These are phyloP conservation scores for Epichloe aotearoae DNA, from an alignment of 2,329 filamentous ascomycete species.

Conservation along the genomic window DNA sequence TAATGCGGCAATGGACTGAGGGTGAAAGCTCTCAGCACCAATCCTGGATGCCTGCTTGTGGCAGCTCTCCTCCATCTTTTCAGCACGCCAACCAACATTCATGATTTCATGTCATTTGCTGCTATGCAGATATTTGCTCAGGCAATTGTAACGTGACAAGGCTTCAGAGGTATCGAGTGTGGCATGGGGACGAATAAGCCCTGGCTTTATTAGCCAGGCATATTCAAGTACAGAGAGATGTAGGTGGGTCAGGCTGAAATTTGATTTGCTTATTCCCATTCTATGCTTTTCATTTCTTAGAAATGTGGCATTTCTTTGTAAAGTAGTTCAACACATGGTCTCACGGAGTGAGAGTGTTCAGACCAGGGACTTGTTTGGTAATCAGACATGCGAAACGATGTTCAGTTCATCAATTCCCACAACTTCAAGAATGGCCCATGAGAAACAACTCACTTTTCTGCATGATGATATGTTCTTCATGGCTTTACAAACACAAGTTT, in stretches of 20 bases:
- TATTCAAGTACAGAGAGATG: not conserved
- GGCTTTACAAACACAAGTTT: not conserved
- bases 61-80: not conserved
- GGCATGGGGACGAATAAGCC: not conserved
- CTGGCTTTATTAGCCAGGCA: not conserved
- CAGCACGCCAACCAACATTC: not conserved
- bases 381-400: not conserved
- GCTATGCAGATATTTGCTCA: not conserved
- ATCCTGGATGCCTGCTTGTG: no score
- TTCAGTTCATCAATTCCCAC: no score
- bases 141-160: not conserved
- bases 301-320: not conserved
- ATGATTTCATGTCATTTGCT: not conserved
- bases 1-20: no score
- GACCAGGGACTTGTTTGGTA: no score
- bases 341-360: not conserved
- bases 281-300: not conserved
- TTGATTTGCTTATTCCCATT: not conserved
- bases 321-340: not conserved
- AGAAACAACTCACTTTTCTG: not conserved
- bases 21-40: no score
- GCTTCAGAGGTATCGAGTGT: not conserved
- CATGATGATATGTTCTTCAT: not conserved
- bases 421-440: not conserved
- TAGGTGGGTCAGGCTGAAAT: not conserved